phyloP scores from a whole-genome alignment of 1,284 basidiomycete genomes.

The Cutaneotrichosporon sp. region DNA sequence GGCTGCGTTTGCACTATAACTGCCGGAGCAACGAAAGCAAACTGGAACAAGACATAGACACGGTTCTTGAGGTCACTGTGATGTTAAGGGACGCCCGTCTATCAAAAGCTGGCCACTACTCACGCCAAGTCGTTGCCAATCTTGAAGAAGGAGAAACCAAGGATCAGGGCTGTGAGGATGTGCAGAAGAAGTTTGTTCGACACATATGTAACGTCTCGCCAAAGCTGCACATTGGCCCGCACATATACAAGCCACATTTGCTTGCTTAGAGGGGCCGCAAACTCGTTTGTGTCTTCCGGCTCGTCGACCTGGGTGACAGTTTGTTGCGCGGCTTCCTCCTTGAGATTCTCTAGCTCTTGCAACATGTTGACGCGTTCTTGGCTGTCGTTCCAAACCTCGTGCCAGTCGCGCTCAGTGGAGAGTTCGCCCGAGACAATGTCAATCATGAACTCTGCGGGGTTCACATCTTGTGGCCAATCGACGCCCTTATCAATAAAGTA shows the following conservation, averaged over 20 bases:
- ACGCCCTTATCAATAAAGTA: slow-evolving; percentile 50
- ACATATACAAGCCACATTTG: slow-evolving; percentile 15
- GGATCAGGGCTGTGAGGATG: slow-evolving; percentile 9
- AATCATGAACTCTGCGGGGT: slow-evolving; percentile 52
- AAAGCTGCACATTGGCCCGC: slow-evolving; percentile 12
- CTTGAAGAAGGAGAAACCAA: slow-evolving; percentile 25
- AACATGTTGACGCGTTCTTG: slow-evolving; percentile 45
- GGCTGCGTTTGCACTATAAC: slow-evolving; percentile 46
- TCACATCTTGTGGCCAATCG: slow-evolving; percentile 47
- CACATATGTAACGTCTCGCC: slow-evolving; percentile 22
- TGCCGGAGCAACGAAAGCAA: slow-evolving; percentile 42
- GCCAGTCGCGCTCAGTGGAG: slow-evolving; percentile 56
- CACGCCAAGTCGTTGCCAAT: background rate
- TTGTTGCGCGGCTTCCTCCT: too few species aligned
- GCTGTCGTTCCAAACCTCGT: slow-evolving; percentile 60
- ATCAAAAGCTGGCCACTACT: background rate
- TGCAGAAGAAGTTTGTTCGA: slow-evolving; percentile 24
- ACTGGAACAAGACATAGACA: slow-evolving; percentile 32
- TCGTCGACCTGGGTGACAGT: background rate
- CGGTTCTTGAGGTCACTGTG: slow-evolving; percentile 30
- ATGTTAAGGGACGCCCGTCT: slow-evolving; percentile 18
- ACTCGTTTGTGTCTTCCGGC: slow-evolving; percentile 9
- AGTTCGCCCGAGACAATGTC: slow-evolving; percentile 41
- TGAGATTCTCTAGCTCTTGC: slow-evolving; percentile 47
- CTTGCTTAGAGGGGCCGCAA: slow-evolving; percentile 9